Evolutionary conservation across 148 eudicot genomes (phyloP), one percentile per base, ranked within the genome.

Genomic region (Pharnaceum exiguum): DNA sequence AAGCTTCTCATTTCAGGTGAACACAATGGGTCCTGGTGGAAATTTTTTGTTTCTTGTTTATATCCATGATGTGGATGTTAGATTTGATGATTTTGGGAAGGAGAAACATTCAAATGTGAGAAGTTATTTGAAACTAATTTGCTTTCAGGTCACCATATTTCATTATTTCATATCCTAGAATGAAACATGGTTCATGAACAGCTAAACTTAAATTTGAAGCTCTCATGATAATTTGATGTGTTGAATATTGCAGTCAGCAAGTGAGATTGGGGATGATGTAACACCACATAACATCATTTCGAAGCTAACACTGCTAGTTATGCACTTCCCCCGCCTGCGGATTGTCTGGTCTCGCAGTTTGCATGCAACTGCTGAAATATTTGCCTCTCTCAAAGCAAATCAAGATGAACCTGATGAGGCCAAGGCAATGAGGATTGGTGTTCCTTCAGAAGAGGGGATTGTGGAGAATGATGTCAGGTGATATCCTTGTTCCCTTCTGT

Each of bases 1-100:
- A 74, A 94, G 95, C 86, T 94, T 94, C 71, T 94, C 99, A 59
- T 94, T 94, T 73, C 96, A 75, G 99, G 99, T 94, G 54, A 73
- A 50, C 30, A 40, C 35, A 0, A 7, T 23, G 24, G 15, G 15
- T 38, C 18, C 19, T 43, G 2, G 7, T 45, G 10, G 5, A 53
- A 42, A 21, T 42, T 3, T 13, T 23, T 7, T 9, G n/a, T 7
- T 53, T 5, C 22, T 21, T 15, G 0, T 10, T 51, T 37, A 40
- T 26, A 52, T 19, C 3, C 16, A 40, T 42, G 12, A 2, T 15
- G 30, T 51, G 52, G 50, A 23, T 16, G 11, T 30, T 17, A 31
- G 30, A 54, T 23, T 27, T 22, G 25, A 32, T 15, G 15, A 25
- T 3, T 21, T 2, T 25, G 17, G 2, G n/a, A n/a, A n/a, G n/a